phyloP scores from a whole-genome alignment of 2,329 filamentous ascomycete genomes.

The Dothistroma septosporum region DNA sequence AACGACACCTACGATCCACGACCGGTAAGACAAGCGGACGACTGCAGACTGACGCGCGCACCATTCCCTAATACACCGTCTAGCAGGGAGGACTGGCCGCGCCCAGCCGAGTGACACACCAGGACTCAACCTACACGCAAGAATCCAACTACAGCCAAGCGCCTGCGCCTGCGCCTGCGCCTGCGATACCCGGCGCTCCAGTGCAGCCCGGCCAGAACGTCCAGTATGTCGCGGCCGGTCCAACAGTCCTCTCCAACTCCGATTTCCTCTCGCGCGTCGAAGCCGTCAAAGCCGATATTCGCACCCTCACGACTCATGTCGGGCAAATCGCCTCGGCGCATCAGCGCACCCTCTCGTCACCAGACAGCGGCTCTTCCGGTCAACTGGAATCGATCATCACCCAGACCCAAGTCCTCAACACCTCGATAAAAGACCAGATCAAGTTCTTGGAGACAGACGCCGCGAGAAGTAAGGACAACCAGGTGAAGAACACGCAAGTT shows the following conservation, averaged over 20 bases:
- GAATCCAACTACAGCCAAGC: conserved; percentile 7
- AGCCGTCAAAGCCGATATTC: conserved; percentile 64
- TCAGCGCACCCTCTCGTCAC: conserved; percentile 65
- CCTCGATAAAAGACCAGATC: conserved; percentile 74
- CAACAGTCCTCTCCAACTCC: conserved; percentile 53
- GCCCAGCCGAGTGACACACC: conserved; percentile 2
- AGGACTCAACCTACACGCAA: conserved; percentile 10
- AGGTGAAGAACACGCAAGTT: conserved; percentile 66
- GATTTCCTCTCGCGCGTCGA: conserved; percentile 67
- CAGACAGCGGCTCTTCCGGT: conserved; percentile 50
- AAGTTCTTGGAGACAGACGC: conserved; percentile 70
- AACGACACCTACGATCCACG: conserved; percentile 40
- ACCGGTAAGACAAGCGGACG: background rate
- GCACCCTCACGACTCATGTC: conserved; percentile 62
- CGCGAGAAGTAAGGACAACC: conserved; percentile 59
- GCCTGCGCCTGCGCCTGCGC: conserved; percentile 17
- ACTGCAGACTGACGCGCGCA: background rate
- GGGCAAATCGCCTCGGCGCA: conserved; percentile 65
- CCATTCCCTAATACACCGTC: background rate
- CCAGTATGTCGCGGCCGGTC: conserved; percentile 41
- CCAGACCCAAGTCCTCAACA: conserved; percentile 68
- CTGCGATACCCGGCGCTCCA: conserved; percentile 37
- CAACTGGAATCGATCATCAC: conserved; percentile 65
- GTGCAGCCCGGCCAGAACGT: conserved; percentile 51
- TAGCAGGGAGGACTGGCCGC: conserved; percentile 4